Percentiles rank a stretch among this genome's conserved stretches.
phyloP scores from a whole-genome alignment of 1,139 yeast species.

The Candida labiduridarum region DNA sequence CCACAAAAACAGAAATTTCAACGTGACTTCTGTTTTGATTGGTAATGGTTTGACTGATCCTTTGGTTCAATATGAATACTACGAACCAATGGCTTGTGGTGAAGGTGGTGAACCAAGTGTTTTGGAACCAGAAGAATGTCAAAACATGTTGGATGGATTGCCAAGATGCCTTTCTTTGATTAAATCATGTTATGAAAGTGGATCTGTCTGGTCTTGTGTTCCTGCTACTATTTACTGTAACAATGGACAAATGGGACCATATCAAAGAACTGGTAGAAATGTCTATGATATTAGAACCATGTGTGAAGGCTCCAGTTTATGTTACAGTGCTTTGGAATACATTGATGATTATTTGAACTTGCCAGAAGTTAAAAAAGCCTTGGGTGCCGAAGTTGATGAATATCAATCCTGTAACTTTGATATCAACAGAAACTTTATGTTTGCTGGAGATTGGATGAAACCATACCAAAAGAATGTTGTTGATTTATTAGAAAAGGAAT shows the following conservation, averaged over 20 bases:
- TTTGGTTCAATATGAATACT: constrained; percentile 81
- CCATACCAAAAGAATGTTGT: constrained; percentile 73
- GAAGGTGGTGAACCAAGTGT: constrained; percentile 87
- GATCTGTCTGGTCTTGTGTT: constrained; percentile 86
- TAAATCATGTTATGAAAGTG: constrained; percentile 75
- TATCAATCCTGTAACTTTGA: constrained; percentile 88
- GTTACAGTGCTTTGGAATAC: constrained; percentile 53
- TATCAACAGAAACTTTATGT: constrained; percentile 77
- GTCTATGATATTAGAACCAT: constrained; percentile 89
- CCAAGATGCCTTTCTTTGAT: constrained; percentile 85
- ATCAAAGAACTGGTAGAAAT: constrained; percentile 86
- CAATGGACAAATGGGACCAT: constrained; percentile 84
- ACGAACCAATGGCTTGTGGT: constrained; percentile 98
- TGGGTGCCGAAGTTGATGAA: constrained; percentile 89
- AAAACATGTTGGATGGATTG: constrained; percentile 66
- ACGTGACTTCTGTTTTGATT: constrained; percentile 83
- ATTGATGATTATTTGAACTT: constrained; percentile 39
- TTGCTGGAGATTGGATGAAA: constrained; percentile 92
- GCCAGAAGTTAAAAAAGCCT: constrained; percentile 59
- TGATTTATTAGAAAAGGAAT: constrained; percentile 54
- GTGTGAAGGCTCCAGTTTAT: constrained; percentile 78
- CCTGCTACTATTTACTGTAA: constrained; percentile 94
- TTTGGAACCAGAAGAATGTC: constrained; percentile 77
- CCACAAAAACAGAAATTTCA: constrained; percentile 76
- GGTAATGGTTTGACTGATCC: constrained; percentile 98